A percentile compares a stretch with the other conserved stretches of the same genome.
phyloP scores from a whole-genome alignment of 2,329 filamentous ascomycete genomes.

The Fusarium xyrophilum region DNA sequence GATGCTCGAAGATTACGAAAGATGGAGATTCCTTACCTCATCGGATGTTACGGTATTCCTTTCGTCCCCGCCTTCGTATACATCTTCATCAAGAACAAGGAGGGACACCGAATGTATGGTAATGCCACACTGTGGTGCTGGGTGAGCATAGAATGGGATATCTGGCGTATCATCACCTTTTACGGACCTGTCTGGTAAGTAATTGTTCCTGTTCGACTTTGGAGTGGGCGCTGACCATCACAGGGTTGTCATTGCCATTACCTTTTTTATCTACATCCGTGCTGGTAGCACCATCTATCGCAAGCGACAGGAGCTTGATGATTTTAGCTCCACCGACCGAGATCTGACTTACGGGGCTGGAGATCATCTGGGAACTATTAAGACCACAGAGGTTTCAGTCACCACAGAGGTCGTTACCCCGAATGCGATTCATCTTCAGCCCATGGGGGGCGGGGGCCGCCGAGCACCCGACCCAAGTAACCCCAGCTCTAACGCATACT shows the following conservation, averaged over 20 bases:
- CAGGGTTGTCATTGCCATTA: constrained; percentile 67
- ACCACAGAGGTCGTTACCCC: constrained; percentile 55
- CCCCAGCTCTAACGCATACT: constrained; percentile 48
- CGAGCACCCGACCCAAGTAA: constrained; percentile 22
- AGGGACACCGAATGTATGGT: constrained; percentile 70
- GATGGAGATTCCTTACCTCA: constrained; percentile 74
- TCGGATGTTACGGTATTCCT: constrained; percentile 75
- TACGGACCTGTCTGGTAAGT: constrained; percentile 74
- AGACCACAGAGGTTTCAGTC: constrained; percentile 70
- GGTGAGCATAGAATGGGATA: constrained; percentile 71
- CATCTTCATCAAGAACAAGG: constrained; percentile 65
- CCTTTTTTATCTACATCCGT: constrained; percentile 69
- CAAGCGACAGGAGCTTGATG: constrained; percentile 67
- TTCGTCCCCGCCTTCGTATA: constrained; percentile 72
- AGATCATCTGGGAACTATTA: constrained; percentile 57
- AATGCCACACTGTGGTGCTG: constrained; percentile 84
- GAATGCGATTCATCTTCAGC: constrained; percentile 36
- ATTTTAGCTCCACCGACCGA: constrained; percentile 58
- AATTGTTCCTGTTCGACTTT: no score
- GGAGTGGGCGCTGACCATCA: constrained; percentile 18
- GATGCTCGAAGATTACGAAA: constrained; percentile 67
- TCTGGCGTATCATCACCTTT: constrained; percentile 75
- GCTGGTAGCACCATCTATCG: constrained; percentile 72
- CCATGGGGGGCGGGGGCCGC: constrained; percentile 29
- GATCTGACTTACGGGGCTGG: constrained; percentile 50